A percentile compares a stretch with the other conserved stretches of the same genome.
Conservation (phyloP, 2,329 filamentous ascomycete species). For the Sarocladium brachiariae region DNA sequence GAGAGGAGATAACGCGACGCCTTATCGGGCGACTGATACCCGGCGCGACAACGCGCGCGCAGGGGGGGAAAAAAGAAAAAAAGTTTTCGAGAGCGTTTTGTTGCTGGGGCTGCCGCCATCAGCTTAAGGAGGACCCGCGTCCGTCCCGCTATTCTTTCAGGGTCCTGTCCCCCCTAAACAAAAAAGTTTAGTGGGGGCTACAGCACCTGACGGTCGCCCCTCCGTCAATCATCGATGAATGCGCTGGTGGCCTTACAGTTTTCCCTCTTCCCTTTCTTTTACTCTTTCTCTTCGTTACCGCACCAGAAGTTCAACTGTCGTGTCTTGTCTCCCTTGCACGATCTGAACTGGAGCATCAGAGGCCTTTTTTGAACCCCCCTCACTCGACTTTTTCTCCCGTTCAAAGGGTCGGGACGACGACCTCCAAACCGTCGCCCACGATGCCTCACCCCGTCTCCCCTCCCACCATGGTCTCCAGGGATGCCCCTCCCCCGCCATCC, state of each 20-base stretch:
- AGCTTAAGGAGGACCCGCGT: background rate
- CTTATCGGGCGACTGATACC: too few relatives aligned
- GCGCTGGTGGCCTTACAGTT: too few relatives aligned
- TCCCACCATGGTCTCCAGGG: slow-evolving; percentile 41
- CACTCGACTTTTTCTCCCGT: background rate
- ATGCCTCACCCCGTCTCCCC: slow-evolving; percentile 46
- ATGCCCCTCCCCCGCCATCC: slow-evolving; percentile 50
- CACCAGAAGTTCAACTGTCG: background rate
- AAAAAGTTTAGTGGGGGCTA: background rate
- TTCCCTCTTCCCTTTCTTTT: background rate
- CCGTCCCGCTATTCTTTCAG: background rate
- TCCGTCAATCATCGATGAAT: too few relatives aligned
- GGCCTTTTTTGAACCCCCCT: too few relatives aligned
- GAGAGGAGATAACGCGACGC: slow-evolving; percentile 3
- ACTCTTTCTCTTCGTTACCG: background rate
- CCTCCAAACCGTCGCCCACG: slow-evolving; percentile 12
- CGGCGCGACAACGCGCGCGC: too few relatives aligned
- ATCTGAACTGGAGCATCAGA: background rate
- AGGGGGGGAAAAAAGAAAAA: background rate
- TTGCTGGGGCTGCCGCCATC: slow-evolving; percentile 2
- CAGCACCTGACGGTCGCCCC: background rate
- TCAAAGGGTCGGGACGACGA: slow-evolving; percentile 4
- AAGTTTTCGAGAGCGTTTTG: slow-evolving; percentile 4
- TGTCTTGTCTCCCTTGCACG: slow-evolving; percentile 7
- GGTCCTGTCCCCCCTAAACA: slow-evolving; percentile 3